These are phyloP conservation scores for Priceomyces melissophilus DNA, from an alignment of 805 yeast species.

Conservation along the genomic window DNA sequence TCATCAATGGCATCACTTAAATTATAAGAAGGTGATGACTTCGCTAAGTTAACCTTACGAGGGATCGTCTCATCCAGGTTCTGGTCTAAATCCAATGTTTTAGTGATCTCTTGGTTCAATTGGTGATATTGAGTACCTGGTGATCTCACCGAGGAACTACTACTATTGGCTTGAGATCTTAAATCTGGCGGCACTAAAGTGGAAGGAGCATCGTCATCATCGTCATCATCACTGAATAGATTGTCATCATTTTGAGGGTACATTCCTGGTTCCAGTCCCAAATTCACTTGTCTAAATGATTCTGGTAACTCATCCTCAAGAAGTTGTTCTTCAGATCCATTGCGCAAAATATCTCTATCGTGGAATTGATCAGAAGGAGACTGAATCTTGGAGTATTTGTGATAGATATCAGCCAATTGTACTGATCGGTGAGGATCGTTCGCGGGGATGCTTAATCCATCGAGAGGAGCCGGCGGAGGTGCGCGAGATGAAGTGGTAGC, in stretches of 20 bases:
- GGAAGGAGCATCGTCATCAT: conserved; percentile 18
- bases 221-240: conserved; percentile 33
- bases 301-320: conserved; percentile 34
- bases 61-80: background rate
- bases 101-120: conserved; percentile 37
- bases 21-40: conserved; percentile 12
- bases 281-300: conserved; percentile 24
- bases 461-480: too few species aligned
- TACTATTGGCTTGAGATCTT: conserved; percentile 20
- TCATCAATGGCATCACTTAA: conserved; percentile 7
- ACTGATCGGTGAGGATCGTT: conserved; percentile 29
- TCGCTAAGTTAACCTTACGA: conserved; percentile 4
- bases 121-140: conserved; percentile 43
- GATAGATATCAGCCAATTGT: conserved; percentile 42
- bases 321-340: conserved; percentile 34
- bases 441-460: background rate
- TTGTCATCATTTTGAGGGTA: conserved; percentile 39
- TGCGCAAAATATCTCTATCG: conserved; percentile 32
- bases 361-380: conserved; percentile 40
- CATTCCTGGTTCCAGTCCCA: conserved; percentile 22
- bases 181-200: conserved; percentile 10
- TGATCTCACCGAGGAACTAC: conserved; percentile 38
- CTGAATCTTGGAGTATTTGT: conserved; percentile 36
- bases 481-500: too few species aligned
- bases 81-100: conserved; percentile 14